Conservation (phyloP, 2,329 filamentous ascomycete genomes). For the Pseudogymnoascus sp. region DNA sequence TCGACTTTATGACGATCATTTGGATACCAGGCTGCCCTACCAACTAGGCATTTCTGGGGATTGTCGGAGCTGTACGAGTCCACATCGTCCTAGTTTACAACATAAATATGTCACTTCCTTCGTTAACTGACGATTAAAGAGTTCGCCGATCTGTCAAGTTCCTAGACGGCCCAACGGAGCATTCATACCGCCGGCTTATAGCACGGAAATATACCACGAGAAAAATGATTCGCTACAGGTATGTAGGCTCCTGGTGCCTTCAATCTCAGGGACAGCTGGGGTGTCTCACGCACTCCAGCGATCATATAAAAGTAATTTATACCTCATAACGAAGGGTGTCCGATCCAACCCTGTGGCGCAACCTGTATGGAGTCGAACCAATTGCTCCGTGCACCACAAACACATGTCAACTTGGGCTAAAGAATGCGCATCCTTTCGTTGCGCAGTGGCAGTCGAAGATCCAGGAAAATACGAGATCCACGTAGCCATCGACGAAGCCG, state of each 20-base stretch:
- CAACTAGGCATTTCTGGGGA: background rate
- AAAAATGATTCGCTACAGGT: background rate
- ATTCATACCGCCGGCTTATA: slow-evolving; percentile 1
- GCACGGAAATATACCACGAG: background rate
- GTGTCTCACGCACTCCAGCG: background rate
- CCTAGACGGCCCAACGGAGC: background rate
- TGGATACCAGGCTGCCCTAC: background rate
- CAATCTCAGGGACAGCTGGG: background rate
- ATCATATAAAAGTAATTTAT: slow-evolving; percentile 1
- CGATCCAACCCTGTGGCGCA: background rate
- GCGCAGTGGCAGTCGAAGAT: background rate
- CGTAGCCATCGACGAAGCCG: background rate
- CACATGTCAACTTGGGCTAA: background rate
- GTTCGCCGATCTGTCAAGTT: background rate
- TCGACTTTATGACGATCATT: background rate
- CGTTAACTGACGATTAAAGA: background rate
- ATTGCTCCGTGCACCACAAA: background rate
- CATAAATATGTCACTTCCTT: background rate
- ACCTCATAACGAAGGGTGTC: background rate
- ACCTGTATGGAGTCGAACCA: background rate
- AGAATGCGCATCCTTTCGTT: background rate
- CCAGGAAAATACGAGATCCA: background rate
- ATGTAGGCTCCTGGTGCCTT: background rate
- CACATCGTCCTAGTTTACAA: background rate
- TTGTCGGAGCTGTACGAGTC: background rate